phyloP scores from a whole-genome alignment of 306 rosid genomes.

The Prinsepia uniflora region DNA sequence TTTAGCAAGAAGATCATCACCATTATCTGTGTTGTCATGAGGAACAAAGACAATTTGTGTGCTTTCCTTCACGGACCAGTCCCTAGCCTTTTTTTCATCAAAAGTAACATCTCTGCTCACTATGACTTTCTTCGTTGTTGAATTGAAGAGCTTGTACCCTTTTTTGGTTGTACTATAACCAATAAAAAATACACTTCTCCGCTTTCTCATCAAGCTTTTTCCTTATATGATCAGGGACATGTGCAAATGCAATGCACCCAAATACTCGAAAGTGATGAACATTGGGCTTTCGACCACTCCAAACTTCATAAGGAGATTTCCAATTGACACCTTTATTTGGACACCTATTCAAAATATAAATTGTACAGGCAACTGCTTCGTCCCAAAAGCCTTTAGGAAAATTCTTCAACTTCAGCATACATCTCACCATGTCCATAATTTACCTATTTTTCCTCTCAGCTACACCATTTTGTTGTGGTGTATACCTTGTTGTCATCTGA shows the following conservation, averaged over 20 bases:
- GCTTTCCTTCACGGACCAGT: not conserved
- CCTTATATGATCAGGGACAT: not conserved
- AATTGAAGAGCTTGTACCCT: not conserved
- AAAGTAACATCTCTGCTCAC: not conserved
- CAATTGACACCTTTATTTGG: too few relatives aligned
- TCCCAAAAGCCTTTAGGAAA: not conserved
- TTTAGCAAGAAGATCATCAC: not conserved
- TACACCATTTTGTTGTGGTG: too few relatives aligned
- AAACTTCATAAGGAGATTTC: not conserved
- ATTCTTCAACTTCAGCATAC: not conserved
- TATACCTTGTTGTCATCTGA: too few relatives aligned
- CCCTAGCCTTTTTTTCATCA: not conserved
- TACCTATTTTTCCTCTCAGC: too few relatives aligned
- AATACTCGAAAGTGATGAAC: not conserved
- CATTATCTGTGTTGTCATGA: too few relatives aligned
- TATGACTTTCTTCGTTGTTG: not conserved
- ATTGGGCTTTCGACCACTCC: not conserved
- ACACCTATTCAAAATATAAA: not conserved
- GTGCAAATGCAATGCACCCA: not conserved
- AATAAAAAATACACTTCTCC: not conserved
- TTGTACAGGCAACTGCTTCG: not conserved
- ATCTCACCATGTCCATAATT: not conserved
- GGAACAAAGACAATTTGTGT: not conserved
- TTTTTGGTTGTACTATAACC: not conserved
- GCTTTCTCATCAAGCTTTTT: conserved; percentile 4